Evolutionary conservation across 306 rosid genomes (phyloP), one percentile per base, ranked within the genome.

Genomic region (Echinosophora koreensis): DNA sequence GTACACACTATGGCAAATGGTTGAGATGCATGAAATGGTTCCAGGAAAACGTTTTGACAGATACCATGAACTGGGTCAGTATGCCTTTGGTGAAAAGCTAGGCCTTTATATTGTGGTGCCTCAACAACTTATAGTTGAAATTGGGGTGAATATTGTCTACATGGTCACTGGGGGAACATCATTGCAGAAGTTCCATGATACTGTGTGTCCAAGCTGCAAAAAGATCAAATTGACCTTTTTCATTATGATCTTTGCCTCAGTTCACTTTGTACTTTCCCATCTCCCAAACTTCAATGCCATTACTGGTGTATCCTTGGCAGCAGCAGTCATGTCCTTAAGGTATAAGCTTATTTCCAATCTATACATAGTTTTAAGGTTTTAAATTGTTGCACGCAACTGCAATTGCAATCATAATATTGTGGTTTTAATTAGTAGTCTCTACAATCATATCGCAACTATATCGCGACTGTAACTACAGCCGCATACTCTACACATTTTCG

Each of bases 21-120:
- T 91, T 57, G 85, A 91, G 83, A 93, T 93, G 97, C 98, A 91
- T 59, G 98, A 93, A 69, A 91, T 88, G 91, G 92, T 91, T 39
- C 97, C 97, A 0, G 94, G 97, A 38, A 91, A 80, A 67, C 79
- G 97, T 39, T 93, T 91, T 37, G 94, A 93, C 56, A 82, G 97
- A 67, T 88, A 93, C 74, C 98, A 93, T 72, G 96, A 93, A 62
- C 50, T 93, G 59, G 96, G 98, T 2, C 98, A 93, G 18, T 62
- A 90, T 61, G 96, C 96, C 3, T 93, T 93, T 44, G 97, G 98
- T 3, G 84, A 91, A 71, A 93, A 91, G 80, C 86, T 93, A 2
- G 97, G 97, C 0, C 91, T 93, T 8, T 93, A 84, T 13, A 90
- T 93, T 73, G 98, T 91, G 85, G 93, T 90, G 17, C 98, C 98